Evolutionary conservation across 2,329 filamentous ascomycete genomes (phyloP), one percentile per base, ranked within the genome.

Genomic region (Fusarium goolgardi): DNA sequence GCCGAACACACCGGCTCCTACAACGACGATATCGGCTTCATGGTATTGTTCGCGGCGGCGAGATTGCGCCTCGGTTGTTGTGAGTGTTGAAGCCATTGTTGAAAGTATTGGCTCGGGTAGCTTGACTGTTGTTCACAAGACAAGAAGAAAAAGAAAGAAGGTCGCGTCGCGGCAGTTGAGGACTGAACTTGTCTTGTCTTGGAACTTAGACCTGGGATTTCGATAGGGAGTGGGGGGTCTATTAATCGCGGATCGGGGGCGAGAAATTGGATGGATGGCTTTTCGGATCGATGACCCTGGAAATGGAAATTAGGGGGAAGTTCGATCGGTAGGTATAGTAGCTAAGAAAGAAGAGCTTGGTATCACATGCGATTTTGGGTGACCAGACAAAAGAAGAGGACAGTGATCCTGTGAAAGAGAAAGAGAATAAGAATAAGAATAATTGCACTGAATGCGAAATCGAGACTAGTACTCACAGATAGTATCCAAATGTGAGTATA

Each of bases 1-100:
- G 40, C 96, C 96, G 67, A 97, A 88, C 60, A 98, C 86, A 56
- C 96, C 96, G 4, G 93, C 96, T 70, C 96, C 96, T 37, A 99
- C 91, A 53, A 99, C 91, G 41, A 98, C 92, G 35, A 97, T 89
- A 75, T 99, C 96, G 66, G 87, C 88, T 75, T 90, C 87, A 76
- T 90, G 88, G 76, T 87, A 82, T 58, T 81, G 77, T 49, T 82
- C 77, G 69, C 87, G 83, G 63, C 87, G 83, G 68, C 84, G 79
- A 65, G 78, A 77, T 61, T 81, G 80, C 71, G 79, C 78, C 61
- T 82, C 81, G 58, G 73, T 67, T 52, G 78, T 68, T 61, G 78
- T 74, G 45, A 73, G 63, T 44, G 77, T 70, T 63, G 75, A 72
- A 61, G 73, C 71, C 69, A 74, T 78, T 54, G 71, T 76, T 78